These are phyloP conservation scores for Barnettozyma hawaiiensis DNA, from an alignment of 1,139 yeast species.

Conservation along the genomic window DNA sequence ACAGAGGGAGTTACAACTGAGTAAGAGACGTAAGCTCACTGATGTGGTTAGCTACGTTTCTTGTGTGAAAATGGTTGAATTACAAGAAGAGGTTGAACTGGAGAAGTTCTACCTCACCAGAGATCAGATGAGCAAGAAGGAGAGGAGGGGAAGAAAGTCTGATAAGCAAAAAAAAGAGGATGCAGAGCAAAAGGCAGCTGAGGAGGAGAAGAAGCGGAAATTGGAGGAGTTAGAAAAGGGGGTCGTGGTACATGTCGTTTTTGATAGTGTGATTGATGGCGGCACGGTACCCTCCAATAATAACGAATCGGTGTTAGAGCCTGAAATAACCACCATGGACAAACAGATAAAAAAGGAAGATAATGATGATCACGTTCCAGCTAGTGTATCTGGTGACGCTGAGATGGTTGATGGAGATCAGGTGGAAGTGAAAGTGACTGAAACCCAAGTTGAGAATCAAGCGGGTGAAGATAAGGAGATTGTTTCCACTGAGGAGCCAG, in stretches of 20 bases:
- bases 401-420: neutral
- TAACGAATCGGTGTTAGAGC: no score
- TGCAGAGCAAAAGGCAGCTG: slow-evolving; percentile 20
- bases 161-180: slow-evolving; percentile 25
- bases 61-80: slow-evolving; percentile 31
- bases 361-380: neutral
- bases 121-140: slow-evolving; percentile 35
- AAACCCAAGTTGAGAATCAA: neutral
- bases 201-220: slow-evolving; percentile 17
- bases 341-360: neutral
- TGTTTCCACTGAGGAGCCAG: neutral
- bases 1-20: slow-evolving; percentile 66
- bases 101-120: slow-evolving; percentile 35
- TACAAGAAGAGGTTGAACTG: slow-evolving; percentile 40
- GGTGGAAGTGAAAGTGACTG: neutral
- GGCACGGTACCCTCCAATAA: no score
- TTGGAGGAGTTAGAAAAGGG: slow-evolving; percentile 13
- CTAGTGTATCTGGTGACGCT: neutral
- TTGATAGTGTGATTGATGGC: slow-evolving; percentile 5
- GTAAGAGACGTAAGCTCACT: slow-evolving; percentile 52
- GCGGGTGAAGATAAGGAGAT: neutral
- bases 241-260: neutral
- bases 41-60: slow-evolving; percentile 42
- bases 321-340: neutral
- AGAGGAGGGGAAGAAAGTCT: slow-evolving; percentile 27